These are phyloP conservation scores for Symbiodinium pilosum DNA, from an alignment of 73 alveolate genomes.

Conservation along the genomic window DNA sequence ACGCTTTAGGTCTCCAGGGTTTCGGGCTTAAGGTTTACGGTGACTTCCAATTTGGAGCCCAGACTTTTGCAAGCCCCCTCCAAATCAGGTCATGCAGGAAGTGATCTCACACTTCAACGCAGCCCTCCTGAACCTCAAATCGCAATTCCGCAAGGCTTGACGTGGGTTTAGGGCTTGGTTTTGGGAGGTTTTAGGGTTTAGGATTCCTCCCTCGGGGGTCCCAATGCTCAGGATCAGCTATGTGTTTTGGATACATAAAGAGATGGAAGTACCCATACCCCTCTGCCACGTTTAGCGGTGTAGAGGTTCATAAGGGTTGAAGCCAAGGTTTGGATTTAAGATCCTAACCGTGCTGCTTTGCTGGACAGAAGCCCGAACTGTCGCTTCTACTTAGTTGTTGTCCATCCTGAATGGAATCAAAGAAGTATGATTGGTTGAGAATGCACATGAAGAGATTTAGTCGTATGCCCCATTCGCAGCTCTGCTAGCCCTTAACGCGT, in stretches of 20 bases:
- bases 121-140: slow-evolving; percentile 67
- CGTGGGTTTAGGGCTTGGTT: neutral
- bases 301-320: too few relatives aligned
- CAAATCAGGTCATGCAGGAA: neutral
- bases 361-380: too few relatives aligned
- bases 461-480: too few relatives aligned
- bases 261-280: neutral
- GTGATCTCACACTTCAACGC: slow-evolving; percentile 91
- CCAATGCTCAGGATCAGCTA: neutral
- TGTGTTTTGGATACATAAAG: neutral
- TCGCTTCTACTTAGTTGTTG: too few relatives aligned
- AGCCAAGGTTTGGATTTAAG: too few relatives aligned
- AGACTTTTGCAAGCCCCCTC: neutral
- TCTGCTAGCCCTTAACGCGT: too few relatives aligned
- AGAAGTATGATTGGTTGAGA: too few relatives aligned
- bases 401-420: too few relatives aligned
- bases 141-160: slow-evolving; percentile 56
- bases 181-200: neutral
- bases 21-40: neutral
- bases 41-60: neutral
- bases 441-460: too few relatives aligned
- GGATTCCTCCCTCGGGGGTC: neutral
- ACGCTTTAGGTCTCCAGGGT: too few relatives aligned
- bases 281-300: too few relatives aligned
- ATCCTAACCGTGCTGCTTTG: too few relatives aligned